Base-by-base conservation (phyloP, 495 filamentous ascomycete genomes). In the Podospora anserina region DNA sequence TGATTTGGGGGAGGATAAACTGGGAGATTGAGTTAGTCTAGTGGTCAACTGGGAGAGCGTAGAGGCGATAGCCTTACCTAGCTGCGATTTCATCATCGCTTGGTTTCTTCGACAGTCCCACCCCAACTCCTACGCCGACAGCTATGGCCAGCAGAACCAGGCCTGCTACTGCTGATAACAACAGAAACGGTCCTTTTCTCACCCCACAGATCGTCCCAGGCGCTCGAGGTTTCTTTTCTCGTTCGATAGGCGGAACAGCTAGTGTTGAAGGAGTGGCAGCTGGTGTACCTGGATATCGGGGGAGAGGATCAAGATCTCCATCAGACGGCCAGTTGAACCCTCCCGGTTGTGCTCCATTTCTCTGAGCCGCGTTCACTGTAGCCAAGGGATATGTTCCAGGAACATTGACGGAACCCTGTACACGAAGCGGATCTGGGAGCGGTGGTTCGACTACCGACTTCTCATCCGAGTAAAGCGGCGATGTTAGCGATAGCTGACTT, bases 121-220 rank as follows among this genome's bases (percentile, higher is more conserved):
- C 69, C 9, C 65, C 71, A 32, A 75, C 68, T 15, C 73, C 71
- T 1, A 73, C 73, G 7, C 71, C 71, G 26, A 75, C 44, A 28
- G 64, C 73, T 16, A 75, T 64, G 4, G 49, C 71, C n/a, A 71
- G 16, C 15, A 73, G 64, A 56, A 70, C 26, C 49, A 75, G 11
- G 0, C 61, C 64, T 16, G 57, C 71, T 3, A 69, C n/a, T 5
- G 44, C 69, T 3, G 73, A 34, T 1, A 75, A 34, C 19, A 71
- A 7, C 9, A 73, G 49, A 34, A 69, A 68, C 9, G 71, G 56
- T 2, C 61, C 23, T 44, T 58, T 65, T 61, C 65, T 66, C 6
- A 75, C 15, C 7, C 71, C 69, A 19, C 66, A 73, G 11, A 75
- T 64, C 61, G 61, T 63, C 4, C 32, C 61, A 16, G 32, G 26